Conservation (phyloP, 1,284 basidiomycete species). For the Boletellus deceptivus region DNA sequence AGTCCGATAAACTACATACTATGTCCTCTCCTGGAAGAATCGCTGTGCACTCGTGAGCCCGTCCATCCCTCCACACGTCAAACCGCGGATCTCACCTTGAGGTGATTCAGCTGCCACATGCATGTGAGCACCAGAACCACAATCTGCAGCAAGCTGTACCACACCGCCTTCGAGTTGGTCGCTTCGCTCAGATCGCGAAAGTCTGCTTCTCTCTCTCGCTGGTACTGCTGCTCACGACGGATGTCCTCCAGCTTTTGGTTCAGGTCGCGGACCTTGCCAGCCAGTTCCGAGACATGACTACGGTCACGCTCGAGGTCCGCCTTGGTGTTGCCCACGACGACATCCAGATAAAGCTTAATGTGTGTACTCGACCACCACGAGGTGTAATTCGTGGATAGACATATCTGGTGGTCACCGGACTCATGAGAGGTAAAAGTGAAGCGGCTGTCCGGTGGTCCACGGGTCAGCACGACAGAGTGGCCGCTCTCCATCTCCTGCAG, state of each 20-base stretch:
- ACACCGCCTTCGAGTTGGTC: slow-evolving; percentile 88
- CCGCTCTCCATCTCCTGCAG: slow-evolving; percentile 74
- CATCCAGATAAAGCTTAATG: slow-evolving; percentile 92
- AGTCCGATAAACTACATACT: slow-evolving; percentile 34
- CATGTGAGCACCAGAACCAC: slow-evolving; percentile 82
- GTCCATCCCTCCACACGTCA: not conserved
- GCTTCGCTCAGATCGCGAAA: slow-evolving; percentile 88
- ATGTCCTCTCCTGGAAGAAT: slow-evolving; percentile 90
- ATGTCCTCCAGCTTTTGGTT: slow-evolving; percentile 94
- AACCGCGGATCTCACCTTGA: slow-evolving; percentile 61
- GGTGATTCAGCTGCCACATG: slow-evolving; percentile 89
- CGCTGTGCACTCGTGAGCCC: slow-evolving; percentile 43
- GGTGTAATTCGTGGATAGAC: slow-evolving; percentile 85
- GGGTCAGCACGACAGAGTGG: slow-evolving; percentile 81
- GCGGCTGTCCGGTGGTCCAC: slow-evolving; percentile 84
- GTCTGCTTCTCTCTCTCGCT: slow-evolving; percentile 91
- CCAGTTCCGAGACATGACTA: slow-evolving; percentile 84
- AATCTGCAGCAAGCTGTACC: slow-evolving; percentile 91
- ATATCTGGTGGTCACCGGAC: slow-evolving; percentile 95
- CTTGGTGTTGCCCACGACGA: slow-evolving; percentile 87
- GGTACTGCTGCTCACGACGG: slow-evolving; percentile 94
- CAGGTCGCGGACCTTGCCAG: slow-evolving; percentile 84
- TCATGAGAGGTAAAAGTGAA: slow-evolving; percentile 99
- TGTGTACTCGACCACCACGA: slow-evolving; percentile 86
- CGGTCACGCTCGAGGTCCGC: slow-evolving; percentile 81